Base-by-base conservation (phyloP, 1,284 basidiomycete species). In the Polyporus tsugae region DNA sequence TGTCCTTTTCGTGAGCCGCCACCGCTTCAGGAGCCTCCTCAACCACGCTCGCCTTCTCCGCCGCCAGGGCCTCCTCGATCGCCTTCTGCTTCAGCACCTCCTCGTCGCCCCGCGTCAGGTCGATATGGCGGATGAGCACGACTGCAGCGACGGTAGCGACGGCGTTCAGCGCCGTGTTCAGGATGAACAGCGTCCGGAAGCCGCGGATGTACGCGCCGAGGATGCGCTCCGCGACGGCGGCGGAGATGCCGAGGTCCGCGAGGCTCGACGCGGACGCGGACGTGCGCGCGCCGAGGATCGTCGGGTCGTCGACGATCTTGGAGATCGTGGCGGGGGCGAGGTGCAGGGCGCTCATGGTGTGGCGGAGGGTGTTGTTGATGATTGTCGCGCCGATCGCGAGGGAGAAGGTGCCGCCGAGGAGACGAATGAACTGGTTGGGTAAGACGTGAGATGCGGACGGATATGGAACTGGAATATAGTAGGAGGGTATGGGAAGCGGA, bases 401-500 rank as follows among this genome's bases (percentile, higher is more conserved):
- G 9, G 86, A 81, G 0, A 93, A 74, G 0, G 90, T 87, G 25
- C 90, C 90, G 29, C 91, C 91, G 2, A 92, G 80, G 19, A 87
- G 78, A 6, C 91, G 86, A 65, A 91, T 81, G 74, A 92, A 91
- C 88, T 89, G 61, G 5, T 52, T 7, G 15, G 33, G 25, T 29
- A 6, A 63, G 15, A 25, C 1, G 13, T n/a, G 49, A 15, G 33
- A 11, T 7, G 15, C 29, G 29, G 29, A 29, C 29, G 29, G 29
- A 29, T 29, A 29, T 29, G 29, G 29, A 2, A 29, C 2, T 22
- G n/a, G n/a, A 6, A 7, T 2, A 22, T 39, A 11, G 33, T 39
- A 11, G 33, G 36, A 39, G 25, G 25, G 35, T 15, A 10, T 6
- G 35, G 35, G 35, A 49, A 11, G 42, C 33, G 46, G 6, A 11